Evolutionary conservation across 2,329 filamentous ascomycete genomes (phyloP), one percentile per base, ranked within the genome.

Genomic region (Hypoxylon sp.): DNA sequence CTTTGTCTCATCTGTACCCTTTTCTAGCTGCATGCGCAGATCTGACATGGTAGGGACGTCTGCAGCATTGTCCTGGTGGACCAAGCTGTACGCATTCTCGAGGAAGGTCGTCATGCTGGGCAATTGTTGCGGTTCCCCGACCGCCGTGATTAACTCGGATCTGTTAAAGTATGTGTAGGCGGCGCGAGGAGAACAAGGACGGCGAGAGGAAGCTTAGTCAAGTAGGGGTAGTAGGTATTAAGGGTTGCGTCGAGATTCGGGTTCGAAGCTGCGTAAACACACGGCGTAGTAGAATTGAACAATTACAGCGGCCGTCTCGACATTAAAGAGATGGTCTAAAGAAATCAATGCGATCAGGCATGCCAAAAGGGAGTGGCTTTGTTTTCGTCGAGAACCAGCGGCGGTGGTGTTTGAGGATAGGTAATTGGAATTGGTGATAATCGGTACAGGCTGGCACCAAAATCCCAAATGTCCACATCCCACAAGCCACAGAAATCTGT

Each of bases 11-110:
- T 97, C 94, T 68, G 88, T 95, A 74, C 94, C 94, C 85, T 97
- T 97, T 83, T 98, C 94, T 75, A 98, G 86, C 85, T 97, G 92
- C 75, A 90, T 93, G 82, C 93, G 94, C 82, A 99, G 87, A 80
- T 99, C 96, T 78, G 94, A 93, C 81, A 96, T 86, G 69, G 91
- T 90, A 64, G 96, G 95, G 77, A 97, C 91, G 81, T 98, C 96
- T 74, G 94, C 93, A 70, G 93, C 88, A 86, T 98, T 98, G 89
- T 99, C 96, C 88, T 96, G 90, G 82, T 98, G 94, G 82, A 99
- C 93, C 83, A 99, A 84, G 83, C 93, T 98, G 87, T 98, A 99
- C 73, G 96, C 89, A 81, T 93, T 92, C 80, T 99, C 96, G 71
- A 98, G 88, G 81, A 97, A 98, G 74, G 92, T 91, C 83, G 95